Evolutionary conservation across 2,329 filamentous ascomycete species (phyloP).

Genomic region (Neonectria coccinea): DNA sequence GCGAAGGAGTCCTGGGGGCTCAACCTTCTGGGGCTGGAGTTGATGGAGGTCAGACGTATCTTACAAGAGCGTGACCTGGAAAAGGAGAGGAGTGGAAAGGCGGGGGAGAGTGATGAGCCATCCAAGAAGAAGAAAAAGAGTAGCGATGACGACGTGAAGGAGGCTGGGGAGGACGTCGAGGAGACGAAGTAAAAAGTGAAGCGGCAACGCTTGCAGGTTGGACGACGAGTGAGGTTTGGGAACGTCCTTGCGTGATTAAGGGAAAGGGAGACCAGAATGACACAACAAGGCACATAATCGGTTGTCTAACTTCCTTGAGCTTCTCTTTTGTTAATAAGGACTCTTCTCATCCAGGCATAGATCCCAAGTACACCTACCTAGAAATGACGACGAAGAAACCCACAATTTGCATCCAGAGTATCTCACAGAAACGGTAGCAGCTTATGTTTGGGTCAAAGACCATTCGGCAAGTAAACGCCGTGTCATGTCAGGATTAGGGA

Average conservation of each 20-base stretch:
- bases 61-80: slow-evolving; percentile 57
- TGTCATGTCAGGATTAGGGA: background rate
- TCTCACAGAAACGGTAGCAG: background rate
- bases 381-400: background rate
- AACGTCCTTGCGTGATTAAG: slow-evolving; percentile 23
- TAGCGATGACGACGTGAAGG: slow-evolving; percentile 2
- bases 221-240: background rate
- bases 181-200: background rate
- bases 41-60: slow-evolving; percentile 68
- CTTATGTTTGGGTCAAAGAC: background rate
- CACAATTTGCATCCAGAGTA: background rate
- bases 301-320: background rate
- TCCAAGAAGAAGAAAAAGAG: slow-evolving; percentile 15
- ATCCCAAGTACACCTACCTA: no score
- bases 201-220: background rate
- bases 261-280: slow-evolving; percentile 13
- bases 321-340: background rate
- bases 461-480: slow-evolving; percentile 5
- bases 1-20: slow-evolving; percentile 68
- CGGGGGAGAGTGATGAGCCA: background rate
- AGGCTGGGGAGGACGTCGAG: background rate
- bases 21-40: slow-evolving; percentile 72
- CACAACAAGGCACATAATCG: background rate
- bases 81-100: background rate
- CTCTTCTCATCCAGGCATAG: background rate